Conservation (phyloP, 768 basidiomycete genomes). For the Boletus tylopilopsis region DNA sequence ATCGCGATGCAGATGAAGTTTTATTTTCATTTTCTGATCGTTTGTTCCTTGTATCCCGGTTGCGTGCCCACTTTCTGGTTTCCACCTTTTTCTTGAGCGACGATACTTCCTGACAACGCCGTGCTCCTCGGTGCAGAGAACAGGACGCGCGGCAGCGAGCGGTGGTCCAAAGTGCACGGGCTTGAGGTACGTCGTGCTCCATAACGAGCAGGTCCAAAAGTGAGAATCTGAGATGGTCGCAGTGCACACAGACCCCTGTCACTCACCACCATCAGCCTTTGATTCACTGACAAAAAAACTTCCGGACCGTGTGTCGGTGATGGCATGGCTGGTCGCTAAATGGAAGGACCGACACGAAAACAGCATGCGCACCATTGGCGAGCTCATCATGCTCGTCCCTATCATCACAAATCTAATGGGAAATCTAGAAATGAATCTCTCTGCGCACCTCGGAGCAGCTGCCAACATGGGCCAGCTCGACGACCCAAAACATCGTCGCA, state of each 20-base stretch:
- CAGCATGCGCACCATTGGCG: constrained; percentile 88
- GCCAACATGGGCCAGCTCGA: constrained; percentile 94
- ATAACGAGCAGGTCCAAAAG: neutral
- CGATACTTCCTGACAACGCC: constrained; percentile 68
- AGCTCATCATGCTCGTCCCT: constrained; percentile 95
- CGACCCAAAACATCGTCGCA: constrained; percentile 53
- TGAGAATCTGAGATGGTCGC: constrained; percentile 6
- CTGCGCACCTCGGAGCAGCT: constrained; percentile 90
- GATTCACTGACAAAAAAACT: constrained; percentile 93
- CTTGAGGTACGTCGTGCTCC: constrained; percentile 53
- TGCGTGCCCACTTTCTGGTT: constrained; percentile 70
- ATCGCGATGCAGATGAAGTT: constrained; percentile 30
- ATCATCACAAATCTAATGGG: constrained; percentile 94
- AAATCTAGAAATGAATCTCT: constrained; percentile 99
- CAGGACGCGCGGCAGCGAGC: constrained; percentile 27
- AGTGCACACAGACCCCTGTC: constrained; percentile 90
- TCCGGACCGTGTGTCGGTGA: constrained; percentile 79
- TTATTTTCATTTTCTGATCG: constrained; percentile 51
- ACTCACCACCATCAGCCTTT: constrained; percentile 74
- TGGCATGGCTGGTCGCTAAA: constrained; percentile 12
- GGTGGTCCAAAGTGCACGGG: constrained; percentile 53
- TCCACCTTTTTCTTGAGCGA: constrained; percentile 85
- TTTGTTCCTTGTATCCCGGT: constrained; percentile 83
- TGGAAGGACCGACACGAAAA: constrained; percentile 3
- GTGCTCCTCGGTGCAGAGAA: constrained; percentile 43